Base-by-base conservation (phyloP, 2,329 filamentous ascomycete species). In the Moelleriella libera region DNA sequence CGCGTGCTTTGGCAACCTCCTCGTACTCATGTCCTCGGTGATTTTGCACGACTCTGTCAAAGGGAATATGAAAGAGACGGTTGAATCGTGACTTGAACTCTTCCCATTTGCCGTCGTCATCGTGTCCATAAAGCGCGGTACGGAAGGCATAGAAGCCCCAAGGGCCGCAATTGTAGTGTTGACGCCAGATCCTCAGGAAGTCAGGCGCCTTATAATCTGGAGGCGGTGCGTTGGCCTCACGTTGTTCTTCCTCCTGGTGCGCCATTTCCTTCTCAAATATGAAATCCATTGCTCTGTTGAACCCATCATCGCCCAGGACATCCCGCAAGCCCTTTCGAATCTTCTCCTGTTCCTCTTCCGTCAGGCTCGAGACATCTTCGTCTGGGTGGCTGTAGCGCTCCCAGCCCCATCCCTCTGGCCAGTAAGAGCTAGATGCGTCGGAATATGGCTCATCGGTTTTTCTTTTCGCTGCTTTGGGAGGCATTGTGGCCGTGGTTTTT, bases 391-490 rank as follows among this genome's bases (percentile, higher is more conserved):
- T 45, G 43, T 45, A 53, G 41, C 53, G 53, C 5, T 47, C 48
- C 45, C 49, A 51, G 47, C 46, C 48, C 53, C 52, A 55, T 44
- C 53, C 53, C 2, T 47, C 49, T 21, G 53, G 49, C 53, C 53
- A 55, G 47, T 55, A 54, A 21, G 51, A 48, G 48, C 52, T 54
- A 5, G 48, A 53, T 43, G 49, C 51, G 41, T 55, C 53, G 6
- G 52, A 53, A 45, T 52, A 55, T 30, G 44, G 44, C 31, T 45
- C 44, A n/a, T 45, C 30, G 44, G 5, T 40, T 9, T 37, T 37
- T 21, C n/a, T 21, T 21, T 34, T 40, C n/a, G 44, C 30, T 45
- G 31, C 28, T 45, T 40, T 37, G n/a, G 44, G 44, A 37, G 30
- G 44, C 44, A 45, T 45, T 6, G 31, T 45, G 44, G 31, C 31